Conservation (phyloP, 2,329 filamentous ascomycete genomes). For the Diaporthe sp. region DNA sequence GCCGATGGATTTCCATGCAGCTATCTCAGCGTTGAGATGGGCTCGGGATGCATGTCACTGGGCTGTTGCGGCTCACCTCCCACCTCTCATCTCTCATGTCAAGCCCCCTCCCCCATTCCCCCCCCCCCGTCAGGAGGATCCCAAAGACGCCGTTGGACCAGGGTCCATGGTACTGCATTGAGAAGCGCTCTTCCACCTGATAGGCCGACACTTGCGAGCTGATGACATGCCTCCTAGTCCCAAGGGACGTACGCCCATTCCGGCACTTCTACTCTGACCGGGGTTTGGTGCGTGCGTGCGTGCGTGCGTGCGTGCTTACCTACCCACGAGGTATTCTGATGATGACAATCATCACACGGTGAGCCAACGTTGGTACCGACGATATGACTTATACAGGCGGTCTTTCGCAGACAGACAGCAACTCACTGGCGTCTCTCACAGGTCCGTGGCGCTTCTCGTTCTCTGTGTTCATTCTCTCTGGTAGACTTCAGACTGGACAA, state of each 20-base stretch:
- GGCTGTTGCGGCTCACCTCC: not conserved
- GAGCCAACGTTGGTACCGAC: not conserved
- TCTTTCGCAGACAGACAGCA: not conserved
- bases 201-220: constrained; percentile 8
- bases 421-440: not conserved
- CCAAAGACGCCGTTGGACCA: not conserved
- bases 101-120: too few relatives aligned
- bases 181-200: not conserved
- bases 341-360: not conserved
- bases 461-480: not conserved
- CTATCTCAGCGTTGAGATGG: not conserved
- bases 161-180: not conserved
- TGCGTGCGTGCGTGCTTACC: not conserved
- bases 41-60: not conserved
- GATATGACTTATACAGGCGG: not conserved
- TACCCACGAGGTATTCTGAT: not conserved
- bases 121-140: not conserved
- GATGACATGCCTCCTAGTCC: not conserved
- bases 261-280: not conserved
- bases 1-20: not conserved
- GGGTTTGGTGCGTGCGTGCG: not conserved
- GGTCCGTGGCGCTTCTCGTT: not conserved
- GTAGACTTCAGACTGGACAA: not conserved
- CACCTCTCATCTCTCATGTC: not conserved
- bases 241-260: not conserved